phyloP scores from a whole-genome alignment of 305 asterid species.

The Fraxinus baroniana region DNA sequence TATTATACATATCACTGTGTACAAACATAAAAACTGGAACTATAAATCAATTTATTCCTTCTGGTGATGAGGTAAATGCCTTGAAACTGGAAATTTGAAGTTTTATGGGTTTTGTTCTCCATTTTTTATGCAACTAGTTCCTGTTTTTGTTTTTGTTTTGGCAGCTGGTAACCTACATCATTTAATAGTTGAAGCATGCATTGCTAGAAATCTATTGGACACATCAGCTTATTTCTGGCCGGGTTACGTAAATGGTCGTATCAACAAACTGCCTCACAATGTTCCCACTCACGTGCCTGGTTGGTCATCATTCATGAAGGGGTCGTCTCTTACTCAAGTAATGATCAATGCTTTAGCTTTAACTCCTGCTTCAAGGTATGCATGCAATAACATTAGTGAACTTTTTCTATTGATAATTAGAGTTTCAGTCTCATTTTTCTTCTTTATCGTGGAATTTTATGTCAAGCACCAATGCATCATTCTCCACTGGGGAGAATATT shows the following conservation, averaged over 20 bases:
- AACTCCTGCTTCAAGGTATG: conserved; percentile 89
- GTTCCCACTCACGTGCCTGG: conserved; percentile 73
- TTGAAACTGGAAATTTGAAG: neutral
- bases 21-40: neutral
- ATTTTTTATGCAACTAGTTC: conserved; percentile 1
- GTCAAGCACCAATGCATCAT: neutral
- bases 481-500: neutral
- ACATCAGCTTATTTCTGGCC: conserved; percentile 94
- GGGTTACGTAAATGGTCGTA: conserved; percentile 64
- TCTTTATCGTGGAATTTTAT: neutral
- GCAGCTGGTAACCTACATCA: conserved; percentile 92
- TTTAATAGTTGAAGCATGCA: conserved; percentile 88
- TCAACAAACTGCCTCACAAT: conserved; percentile 65
- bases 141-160: conserved; percentile 14
- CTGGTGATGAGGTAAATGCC: neutral
- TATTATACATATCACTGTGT: neutral
- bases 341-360: conserved; percentile 78
- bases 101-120: neutral
- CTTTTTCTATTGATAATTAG: conserved; percentile 13
- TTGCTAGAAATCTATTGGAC: conserved; percentile 83
- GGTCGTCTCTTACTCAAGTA: conserved; percentile 60
- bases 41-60: neutral
- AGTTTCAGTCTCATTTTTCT: neutral
- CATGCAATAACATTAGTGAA: conserved; percentile 11
- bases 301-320: conserved; percentile 92